phyloP scores from a whole-genome alignment of 495 filamentous ascomycete species.

The Aspergillus sparsus region DNA sequence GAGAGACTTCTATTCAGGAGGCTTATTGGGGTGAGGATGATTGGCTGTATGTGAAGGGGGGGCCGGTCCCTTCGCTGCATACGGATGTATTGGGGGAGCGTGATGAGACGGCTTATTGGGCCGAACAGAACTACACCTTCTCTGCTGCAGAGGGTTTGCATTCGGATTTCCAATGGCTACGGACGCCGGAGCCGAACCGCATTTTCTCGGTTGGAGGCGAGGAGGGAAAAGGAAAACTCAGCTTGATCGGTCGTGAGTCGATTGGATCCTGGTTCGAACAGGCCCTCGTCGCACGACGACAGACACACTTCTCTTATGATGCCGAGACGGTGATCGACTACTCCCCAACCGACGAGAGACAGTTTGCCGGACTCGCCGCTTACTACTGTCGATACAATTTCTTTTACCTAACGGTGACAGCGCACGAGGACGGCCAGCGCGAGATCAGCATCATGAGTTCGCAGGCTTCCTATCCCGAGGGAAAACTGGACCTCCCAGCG shows the following conservation, averaged over 20 bases:
- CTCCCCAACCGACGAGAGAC: conserved; percentile 7
- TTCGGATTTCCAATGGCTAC: conserved; percentile 16
- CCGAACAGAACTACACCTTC: conserved; percentile 12
- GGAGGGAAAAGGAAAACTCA: background rate
- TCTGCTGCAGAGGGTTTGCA: conserved; percentile 1
- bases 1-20: conserved; percentile 16
- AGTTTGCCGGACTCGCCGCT: conserved; percentile 12
- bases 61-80: conserved; percentile 13
- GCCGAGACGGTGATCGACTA: conserved; percentile 13
- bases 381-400: conserved; percentile 20
- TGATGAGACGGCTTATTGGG: conserved; percentile 9
- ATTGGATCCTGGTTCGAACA: conserved; percentile 23
- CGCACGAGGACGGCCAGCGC: conserved; percentile 12
- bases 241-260: conserved; percentile 16
- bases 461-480: conserved; percentile 12
- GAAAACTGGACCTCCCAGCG: background rate
- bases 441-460: conserved; percentile 14
- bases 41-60: conserved; percentile 13
- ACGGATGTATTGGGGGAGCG: conserved; percentile 8
- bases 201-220: conserved; percentile 9
- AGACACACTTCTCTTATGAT: conserved; percentile 19
- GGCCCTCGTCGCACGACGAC: conserved; percentile 15
- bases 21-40: conserved; percentile 10
- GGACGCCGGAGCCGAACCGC: conserved; percentile 13
- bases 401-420: conserved; percentile 15